Base-by-base conservation (phyloP, 1,139 yeast genomes). In the Saccharomyces hybrid region DNA sequence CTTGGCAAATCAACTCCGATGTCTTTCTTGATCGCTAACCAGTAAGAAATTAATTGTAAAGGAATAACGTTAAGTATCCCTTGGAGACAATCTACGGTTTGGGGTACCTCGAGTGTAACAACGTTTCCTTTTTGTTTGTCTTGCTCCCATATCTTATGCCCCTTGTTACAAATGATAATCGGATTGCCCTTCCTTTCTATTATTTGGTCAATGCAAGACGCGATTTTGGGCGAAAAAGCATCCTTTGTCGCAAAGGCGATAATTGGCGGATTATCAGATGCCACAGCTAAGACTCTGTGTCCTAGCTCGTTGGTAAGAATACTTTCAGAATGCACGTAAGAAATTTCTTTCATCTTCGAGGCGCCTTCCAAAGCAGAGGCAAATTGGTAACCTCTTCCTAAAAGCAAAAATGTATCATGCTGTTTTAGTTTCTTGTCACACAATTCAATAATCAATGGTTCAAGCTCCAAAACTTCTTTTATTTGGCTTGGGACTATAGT, bases 351-450 rank as follows among this genome's bases (percentile, higher is more conserved):
- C 71, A 95, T 93, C 76, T 95, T 95, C 66, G 93, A 81, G 6
- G 99, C 99, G 67, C 99, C 99, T 75, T 95, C 99, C 66, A 95
- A 80, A 14, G 99, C 98, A 61, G 97, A 85, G 23, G 99, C 99
- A 73, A 81, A 85, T 75, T 95, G 99, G 75, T 88, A 91, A 54
- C 99, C 99, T 76, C 99, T 87, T 59, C 99, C 99, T 61, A 95
- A 26, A 64, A 95, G 79, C 66, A 95, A 79, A 68, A 95, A 79
- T 1, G 97, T 89, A 75, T 88, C 88, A 73, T 89, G 95, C 61
- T 81, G 81, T 64, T 85, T 83, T 65, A 95, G 79, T 58, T 82
- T 81, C 48, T 78, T 77, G 56, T 82, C 81, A 72, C 97, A 90
- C 69, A 93, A 79, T 46, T 77, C 71, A 73, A 87, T 88, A 66